Base-by-base conservation (phyloP, 306 rosid genomes). In the Vigna radiata region DNA sequence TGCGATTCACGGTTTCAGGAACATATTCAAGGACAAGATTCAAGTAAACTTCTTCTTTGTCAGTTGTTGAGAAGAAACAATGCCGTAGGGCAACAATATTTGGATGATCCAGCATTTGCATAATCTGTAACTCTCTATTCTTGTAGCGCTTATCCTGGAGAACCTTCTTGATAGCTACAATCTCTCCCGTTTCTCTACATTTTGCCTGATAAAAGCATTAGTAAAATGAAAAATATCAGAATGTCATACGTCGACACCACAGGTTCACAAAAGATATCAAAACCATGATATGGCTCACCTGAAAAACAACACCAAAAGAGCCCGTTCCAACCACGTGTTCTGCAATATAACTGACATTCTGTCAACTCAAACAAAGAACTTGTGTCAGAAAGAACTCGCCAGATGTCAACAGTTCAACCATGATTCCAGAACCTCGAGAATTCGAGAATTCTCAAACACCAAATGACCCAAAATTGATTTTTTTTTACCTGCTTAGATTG, bases 51-150 rank as follows among this genome's bases (percentile, higher is more conserved):
- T 95, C 97, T 81, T 95, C 94, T 88, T 90, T 95, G 85, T 95
- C 97, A 0, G 96, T 95, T 4, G 97, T 92, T 41, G 99, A 95
- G 82, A 73, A 91, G 94, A 95, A 95, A 75, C 92, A 89, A 82
- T 95, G 99, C 78, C 88, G 92, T 9, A 95, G 90, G 73, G 94
- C 89, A 52, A 95, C 99, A 68, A 95, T 85, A 75, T 95, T 92
- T 47, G 99, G 99, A 85, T 95, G 99, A 83, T 95, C 97, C 87
- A 95, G 86, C 99, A 95, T 92, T 83, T 95, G 97, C 99, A 95
- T 95, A 77, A 95, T 95, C 77, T 95, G 99, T 68, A 95, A 81
- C 82, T 95, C 99, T 85, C 99, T 88, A 78, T 95, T 95, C 85
- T 92, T 95, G 90, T 92, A 95, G 71, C 99, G 95, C 89, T 91